Evolutionary conservation across 2,329 filamentous ascomycete species (phyloP).

Genomic region (Diaporthe citrichinensis): DNA sequence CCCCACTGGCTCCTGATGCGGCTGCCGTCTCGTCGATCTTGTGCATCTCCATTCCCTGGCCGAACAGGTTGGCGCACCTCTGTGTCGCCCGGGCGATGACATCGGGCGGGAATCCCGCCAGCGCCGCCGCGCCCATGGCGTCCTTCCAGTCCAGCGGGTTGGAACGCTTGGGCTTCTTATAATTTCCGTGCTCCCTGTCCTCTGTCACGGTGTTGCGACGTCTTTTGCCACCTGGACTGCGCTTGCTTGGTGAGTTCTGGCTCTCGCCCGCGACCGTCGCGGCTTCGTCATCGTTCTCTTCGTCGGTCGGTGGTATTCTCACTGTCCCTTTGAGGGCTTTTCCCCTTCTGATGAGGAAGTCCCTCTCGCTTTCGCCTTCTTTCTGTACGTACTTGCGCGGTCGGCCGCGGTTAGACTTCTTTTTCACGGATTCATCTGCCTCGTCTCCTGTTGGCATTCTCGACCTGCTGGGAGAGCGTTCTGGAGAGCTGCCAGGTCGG

Average conservation of each 20-base stretch:
- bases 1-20: constrained; percentile 49
- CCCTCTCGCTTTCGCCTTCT: constrained; percentile 51
- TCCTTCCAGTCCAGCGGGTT: constrained; percentile 85
- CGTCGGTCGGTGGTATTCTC: constrained; percentile 53
- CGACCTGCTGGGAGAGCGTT: constrained; percentile 24
- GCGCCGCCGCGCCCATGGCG: constrained; percentile 81
- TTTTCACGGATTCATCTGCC: neutral
- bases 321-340: constrained; percentile 53
- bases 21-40: constrained; percentile 56
- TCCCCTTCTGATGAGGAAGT: constrained; percentile 54
- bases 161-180: constrained; percentile 48
- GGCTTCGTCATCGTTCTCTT: constrained; percentile 36
- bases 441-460: neutral
- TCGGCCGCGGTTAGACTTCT: constrained; percentile 40
- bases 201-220: constrained; percentile 45
- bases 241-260: constrained; percentile 25
- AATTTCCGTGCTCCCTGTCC: constrained; percentile 39
- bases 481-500: neutral
- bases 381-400: constrained; percentile 42
- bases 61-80: constrained; percentile 83
- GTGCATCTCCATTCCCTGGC: constrained; percentile 76
- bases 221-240: constrained; percentile 44
- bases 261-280: constrained; percentile 48
- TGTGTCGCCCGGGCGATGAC: constrained; percentile 78
- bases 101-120: constrained; percentile 76